Percentiles rank a stretch among this genome's conserved stretches.
Evolutionary conservation across 1,139 yeast genomes (phyloP).

Genomic region (Saccharomyces hybrid): DNA sequence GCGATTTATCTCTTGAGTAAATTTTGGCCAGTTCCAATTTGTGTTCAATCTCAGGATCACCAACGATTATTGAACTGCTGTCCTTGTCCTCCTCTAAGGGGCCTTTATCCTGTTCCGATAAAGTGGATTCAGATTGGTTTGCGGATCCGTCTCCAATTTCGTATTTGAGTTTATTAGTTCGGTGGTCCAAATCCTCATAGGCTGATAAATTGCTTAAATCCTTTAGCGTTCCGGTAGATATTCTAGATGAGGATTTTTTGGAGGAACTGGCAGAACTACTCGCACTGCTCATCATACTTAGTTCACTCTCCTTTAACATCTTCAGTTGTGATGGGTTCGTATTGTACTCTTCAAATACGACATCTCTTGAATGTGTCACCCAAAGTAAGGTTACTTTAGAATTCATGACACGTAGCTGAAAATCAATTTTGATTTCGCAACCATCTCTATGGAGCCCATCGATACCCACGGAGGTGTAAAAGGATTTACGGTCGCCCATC

Average conservation of each 20-base stretch:
- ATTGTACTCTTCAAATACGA: constrained; percentile 28
- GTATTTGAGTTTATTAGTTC: constrained; percentile 5
- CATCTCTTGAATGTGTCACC: constrained; percentile 73
- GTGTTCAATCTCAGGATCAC: constrained; percentile 17
- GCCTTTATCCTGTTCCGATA: background rate
- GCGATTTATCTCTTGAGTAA: constrained; percentile 26
- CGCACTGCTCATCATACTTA: constrained; percentile 27
- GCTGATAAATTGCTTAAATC: constrained; percentile 3
- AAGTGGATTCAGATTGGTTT: background rate
- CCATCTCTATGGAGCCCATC: constrained; percentile 69
- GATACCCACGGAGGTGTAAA: constrained; percentile 58
- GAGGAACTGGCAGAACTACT: constrained; percentile 21
- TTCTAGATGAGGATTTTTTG: constrained; percentile 13
- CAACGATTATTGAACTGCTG: constrained; percentile 4
- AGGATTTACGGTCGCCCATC: constrained; percentile 30
- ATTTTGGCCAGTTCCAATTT: constrained; percentile 23
- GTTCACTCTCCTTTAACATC: constrained; percentile 32
- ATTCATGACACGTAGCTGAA: constrained; percentile 68
- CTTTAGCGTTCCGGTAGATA: constrained; percentile 10
- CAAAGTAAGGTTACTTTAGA: constrained; percentile 59
- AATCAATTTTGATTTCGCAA: constrained; percentile 53
- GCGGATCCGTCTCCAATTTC: background rate
- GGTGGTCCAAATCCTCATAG: constrained; percentile 1
- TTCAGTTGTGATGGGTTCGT: constrained; percentile 34
- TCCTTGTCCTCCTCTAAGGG: background rate